phyloP scores from a whole-genome alignment of 306 rosid genomes.

The Quercus engelmannii region DNA sequence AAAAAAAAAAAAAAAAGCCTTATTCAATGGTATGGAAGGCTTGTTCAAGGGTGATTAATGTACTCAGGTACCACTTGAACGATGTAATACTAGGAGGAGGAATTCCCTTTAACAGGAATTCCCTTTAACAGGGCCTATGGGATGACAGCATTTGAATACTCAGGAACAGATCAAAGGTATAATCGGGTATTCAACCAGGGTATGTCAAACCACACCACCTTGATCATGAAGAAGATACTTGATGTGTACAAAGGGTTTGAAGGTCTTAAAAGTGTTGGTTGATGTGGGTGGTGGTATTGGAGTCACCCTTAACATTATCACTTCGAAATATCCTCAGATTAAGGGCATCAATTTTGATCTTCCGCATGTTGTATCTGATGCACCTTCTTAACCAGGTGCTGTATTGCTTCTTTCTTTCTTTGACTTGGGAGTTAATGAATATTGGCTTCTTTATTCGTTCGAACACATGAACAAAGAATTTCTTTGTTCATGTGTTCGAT shows the following conservation, averaged over 20 bases:
- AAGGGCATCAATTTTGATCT: conserved; percentile 16
- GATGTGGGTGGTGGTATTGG: conserved; percentile 27
- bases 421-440: neutral
- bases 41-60: neutral
- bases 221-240: conserved; percentile 17
- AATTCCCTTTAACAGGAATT: conserved; percentile 22
- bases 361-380: conserved; percentile 12
- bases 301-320: conserved; percentile 17
- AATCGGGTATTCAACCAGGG: conserved; percentile 23
- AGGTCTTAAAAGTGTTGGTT: conserved; percentile 13
- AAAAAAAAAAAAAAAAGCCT: neutral
- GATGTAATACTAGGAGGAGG: conserved; percentile 23
- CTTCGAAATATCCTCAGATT: conserved; percentile 4
- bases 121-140: conserved; percentile 17
- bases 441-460: neutral
- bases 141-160: conserved; percentile 16
- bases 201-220: conserved; percentile 23
- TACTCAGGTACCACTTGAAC: conserved; percentile 18
- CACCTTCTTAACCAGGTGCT: conserved; percentile 18
- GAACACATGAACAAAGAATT: too few relatives aligned
- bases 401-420: neutral
- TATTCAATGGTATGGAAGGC: neutral
- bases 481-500: neutral
- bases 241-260: conserved; percentile 20
- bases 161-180: conserved; percentile 10